Percentiles rank a stretch among this genome's conserved stretches.
Conservation (phyloP, 768 basidiomycete species). For the Auriscalpium orientale region DNA sequence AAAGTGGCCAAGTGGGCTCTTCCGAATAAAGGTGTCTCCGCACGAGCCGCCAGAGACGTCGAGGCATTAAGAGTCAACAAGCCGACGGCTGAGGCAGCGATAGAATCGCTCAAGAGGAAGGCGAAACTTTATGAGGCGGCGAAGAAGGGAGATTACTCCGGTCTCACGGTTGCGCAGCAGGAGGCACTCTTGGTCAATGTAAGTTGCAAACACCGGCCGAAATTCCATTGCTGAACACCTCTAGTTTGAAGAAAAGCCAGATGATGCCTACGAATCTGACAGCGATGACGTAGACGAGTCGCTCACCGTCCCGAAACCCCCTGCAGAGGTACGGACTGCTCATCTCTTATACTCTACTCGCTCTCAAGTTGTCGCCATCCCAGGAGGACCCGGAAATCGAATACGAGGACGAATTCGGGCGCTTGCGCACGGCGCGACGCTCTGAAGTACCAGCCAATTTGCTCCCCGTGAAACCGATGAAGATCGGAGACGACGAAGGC, state of each 20-base stretch:
- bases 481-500: neutral
- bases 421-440: slow-evolving; percentile 55
- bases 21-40: slow-evolving; percentile 66
- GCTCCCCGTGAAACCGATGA: slow-evolving; percentile 21
- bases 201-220: slow-evolving; percentile 21
- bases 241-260: slow-evolving; percentile 60
- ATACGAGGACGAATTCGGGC: slow-evolving; percentile 83
- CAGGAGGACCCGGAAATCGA: slow-evolving; percentile 77
- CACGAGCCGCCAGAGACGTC: slow-evolving; percentile 57
- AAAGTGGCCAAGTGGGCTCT: slow-evolving; percentile 74
- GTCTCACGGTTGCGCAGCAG: slow-evolving; percentile 68
- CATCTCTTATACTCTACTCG: neutral
- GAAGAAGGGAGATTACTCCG: slow-evolving; percentile 68
- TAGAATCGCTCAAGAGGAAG: slow-evolving; percentile 67
- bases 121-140: slow-evolving; percentile 76
- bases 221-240: neutral
- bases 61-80: slow-evolving; percentile 64
- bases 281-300: slow-evolving; percentile 79
- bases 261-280: slow-evolving; percentile 52
- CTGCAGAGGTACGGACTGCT: slow-evolving; percentile 31
- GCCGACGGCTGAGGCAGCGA: slow-evolving; percentile 65
- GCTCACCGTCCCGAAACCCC: slow-evolving; percentile 45
- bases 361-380: neutral
- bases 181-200: slow-evolving; percentile 73
- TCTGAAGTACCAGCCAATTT: slow-evolving; percentile 76